phyloP scores from a whole-genome alignment of 371 early-diverging fungal species.

The Phascolomyces articulosus region DNA sequence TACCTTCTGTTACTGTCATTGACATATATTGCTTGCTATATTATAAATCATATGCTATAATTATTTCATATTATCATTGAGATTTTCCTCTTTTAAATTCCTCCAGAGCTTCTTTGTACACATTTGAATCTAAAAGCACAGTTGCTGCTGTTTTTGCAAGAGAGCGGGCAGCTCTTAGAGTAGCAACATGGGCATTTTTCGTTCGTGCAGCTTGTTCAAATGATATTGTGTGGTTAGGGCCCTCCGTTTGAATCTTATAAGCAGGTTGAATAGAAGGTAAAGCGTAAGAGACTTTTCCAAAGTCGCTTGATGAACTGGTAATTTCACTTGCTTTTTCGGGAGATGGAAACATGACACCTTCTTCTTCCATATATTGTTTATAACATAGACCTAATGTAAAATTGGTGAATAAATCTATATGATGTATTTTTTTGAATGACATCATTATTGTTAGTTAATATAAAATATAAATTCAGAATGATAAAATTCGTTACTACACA shows the following conservation, averaged over 20 bases:
- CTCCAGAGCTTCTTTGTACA: constrained; percentile 8
- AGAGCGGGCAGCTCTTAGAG: constrained; percentile 26
- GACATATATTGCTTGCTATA: no score
- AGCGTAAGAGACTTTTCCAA: constrained; percentile 65
- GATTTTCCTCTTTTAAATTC: constrained; percentile 11
- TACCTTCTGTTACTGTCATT: no score
- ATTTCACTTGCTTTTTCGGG: constrained; percentile 38
- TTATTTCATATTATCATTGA: not conserved
- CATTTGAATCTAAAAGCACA: not conserved
- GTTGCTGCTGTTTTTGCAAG: constrained; percentile 14
- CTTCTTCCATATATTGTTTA: constrained; percentile 51
- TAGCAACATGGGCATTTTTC: constrained; percentile 56
- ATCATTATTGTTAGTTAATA: not conserved
- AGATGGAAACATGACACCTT: constrained; percentile 42
- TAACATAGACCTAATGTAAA: constrained; percentile 57
- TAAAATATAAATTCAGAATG: not conserved
- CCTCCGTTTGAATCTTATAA: constrained; percentile 1
- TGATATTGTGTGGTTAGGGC: constrained; percentile 55
- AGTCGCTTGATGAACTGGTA: constrained; percentile 66
- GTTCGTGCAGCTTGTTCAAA: constrained; percentile 67
- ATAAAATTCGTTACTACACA: constrained; percentile 16
- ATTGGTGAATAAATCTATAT: constrained; percentile 56
- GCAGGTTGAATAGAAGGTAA: not conserved
- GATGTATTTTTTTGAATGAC: constrained; percentile 26
- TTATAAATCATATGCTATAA: no score